Conservation (phyloP, 1,284 basidiomycete genomes). For the Rhodotorula sp. region DNA sequence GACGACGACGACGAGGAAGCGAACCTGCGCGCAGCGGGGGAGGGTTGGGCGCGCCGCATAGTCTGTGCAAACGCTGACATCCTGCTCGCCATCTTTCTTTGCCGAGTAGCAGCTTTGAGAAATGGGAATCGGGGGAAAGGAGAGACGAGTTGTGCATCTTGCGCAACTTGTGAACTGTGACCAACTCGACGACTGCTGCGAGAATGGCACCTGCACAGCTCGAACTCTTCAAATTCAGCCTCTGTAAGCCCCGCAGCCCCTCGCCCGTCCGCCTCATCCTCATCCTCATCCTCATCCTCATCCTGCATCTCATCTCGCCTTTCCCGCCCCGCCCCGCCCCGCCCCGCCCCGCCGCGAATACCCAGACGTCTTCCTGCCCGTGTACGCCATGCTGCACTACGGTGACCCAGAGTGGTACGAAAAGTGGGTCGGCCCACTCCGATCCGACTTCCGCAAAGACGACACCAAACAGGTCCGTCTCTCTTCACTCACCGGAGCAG, state of each 20-base stretch:
- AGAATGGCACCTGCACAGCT: conserved; percentile 39
- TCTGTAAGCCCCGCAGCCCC: conserved; percentile 28
- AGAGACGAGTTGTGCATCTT: too few relatives aligned
- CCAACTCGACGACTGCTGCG: too few relatives aligned
- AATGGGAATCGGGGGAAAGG: too few relatives aligned
- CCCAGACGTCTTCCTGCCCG: conserved; percentile 49
- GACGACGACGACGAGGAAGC: background rate
- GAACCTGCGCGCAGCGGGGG: background rate
- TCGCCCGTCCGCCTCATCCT: too few relatives aligned
- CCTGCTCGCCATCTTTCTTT: background rate
- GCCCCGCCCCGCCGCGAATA: too few relatives aligned
- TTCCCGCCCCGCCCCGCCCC: background rate
- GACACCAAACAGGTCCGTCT: conserved; percentile 32
- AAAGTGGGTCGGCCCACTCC: conserved; percentile 45
- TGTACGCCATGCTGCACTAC: conserved; percentile 50
- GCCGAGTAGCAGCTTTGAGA: background rate
- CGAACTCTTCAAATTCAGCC: conserved; percentile 40
- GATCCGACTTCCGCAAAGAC: conserved; percentile 23
- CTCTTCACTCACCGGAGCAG: background rate
- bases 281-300: too few relatives aligned
- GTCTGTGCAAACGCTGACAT: background rate
- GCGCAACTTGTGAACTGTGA: too few relatives aligned
- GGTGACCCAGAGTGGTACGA: conserved; percentile 49
- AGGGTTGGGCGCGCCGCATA: background rate
- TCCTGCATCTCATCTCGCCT: background rate